A percentile compares a stretch with the other conserved stretches of the same genome.
Conservation (phyloP, 495 filamentous ascomycete genomes). For the Aspergillus hancockii region DNA sequence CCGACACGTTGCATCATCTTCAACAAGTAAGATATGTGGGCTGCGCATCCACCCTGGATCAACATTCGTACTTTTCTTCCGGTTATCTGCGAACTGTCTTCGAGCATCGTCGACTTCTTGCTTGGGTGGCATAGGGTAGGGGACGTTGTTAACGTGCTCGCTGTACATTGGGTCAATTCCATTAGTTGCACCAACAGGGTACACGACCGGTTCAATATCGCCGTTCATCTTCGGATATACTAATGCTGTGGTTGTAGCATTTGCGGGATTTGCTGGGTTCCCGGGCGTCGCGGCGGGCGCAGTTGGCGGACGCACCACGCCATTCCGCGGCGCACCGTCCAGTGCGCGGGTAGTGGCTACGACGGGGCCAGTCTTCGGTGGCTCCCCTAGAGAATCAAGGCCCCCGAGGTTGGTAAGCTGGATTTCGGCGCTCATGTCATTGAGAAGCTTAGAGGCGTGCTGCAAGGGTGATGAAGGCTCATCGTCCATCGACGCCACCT, state of each 20-base stretch:
- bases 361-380: constrained; percentile 57
- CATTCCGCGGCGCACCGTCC: constrained; percentile 41
- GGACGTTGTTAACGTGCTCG: constrained; percentile 91
- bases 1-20: constrained; percentile 92
- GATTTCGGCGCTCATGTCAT: constrained; percentile 74
- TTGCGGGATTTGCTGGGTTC: not conserved
- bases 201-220: constrained; percentile 81
- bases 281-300: constrained; percentile 50
- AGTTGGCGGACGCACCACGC: constrained; percentile 41
- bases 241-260: constrained; percentile 25
- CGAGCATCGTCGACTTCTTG: constrained; percentile 52
- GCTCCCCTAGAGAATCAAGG: constrained; percentile 75
- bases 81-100: constrained; percentile 51
- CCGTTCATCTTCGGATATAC: constrained; percentile 53
- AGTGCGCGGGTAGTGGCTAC: constrained; percentile 44
- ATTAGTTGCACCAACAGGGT: constrained; percentile 84
- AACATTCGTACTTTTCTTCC: constrained; percentile 69
- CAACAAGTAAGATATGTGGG: constrained; percentile 87
- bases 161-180: constrained; percentile 94
- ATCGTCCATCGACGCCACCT: constrained; percentile 57
- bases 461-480: constrained; percentile 81
- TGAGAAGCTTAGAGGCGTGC: constrained; percentile 85
- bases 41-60: constrained; percentile 79
- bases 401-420: constrained; percentile 73
- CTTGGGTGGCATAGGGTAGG: constrained; percentile 71